Conservation (phyloP, 2,329 filamentous ascomycete genomes). For the Kalmusia sp. region DNA sequence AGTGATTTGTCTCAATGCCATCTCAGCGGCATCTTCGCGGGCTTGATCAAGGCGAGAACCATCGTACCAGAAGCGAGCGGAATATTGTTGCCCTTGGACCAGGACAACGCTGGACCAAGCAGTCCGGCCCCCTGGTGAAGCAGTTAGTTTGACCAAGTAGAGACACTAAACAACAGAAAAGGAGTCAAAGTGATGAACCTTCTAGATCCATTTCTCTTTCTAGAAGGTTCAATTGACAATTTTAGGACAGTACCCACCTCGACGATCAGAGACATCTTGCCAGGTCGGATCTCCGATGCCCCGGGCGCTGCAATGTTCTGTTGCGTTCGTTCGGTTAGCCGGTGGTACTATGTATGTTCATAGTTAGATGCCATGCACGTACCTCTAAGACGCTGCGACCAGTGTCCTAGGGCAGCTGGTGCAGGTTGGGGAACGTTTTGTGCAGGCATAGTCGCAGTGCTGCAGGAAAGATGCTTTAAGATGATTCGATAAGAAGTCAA, state of each 20-base stretch:
- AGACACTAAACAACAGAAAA: no score
- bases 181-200: no score
- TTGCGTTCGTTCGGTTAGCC: slow-evolving; percentile 11
- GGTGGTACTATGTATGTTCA: no score
- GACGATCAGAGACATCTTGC: slow-evolving; percentile 47
- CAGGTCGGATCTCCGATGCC: slow-evolving; percentile 35
- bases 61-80: slow-evolving; percentile 48
- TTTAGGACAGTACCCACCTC: slow-evolving; percentile 31
- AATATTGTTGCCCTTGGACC: slow-evolving; percentile 32
- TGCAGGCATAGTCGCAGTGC: slow-evolving; percentile 23
- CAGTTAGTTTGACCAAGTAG: slow-evolving; percentile 5
- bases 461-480: slow-evolving; percentile 5
- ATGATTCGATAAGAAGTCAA: neutral
- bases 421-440: neutral
- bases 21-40: slow-evolving; percentile 46
- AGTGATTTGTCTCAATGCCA: slow-evolving; percentile 34
- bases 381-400: slow-evolving; percentile 40
- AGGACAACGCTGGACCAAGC: slow-evolving; percentile 44
- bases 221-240: neutral
- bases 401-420: slow-evolving; percentile 21
- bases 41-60: slow-evolving; percentile 40
- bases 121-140: slow-evolving; percentile 42
- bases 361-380: no score
- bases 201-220: no score
- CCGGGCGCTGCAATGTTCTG: slow-evolving; percentile 41